Conservation (phyloP, 1,139 yeast genomes). For the Arxiozyma telluris region DNA sequence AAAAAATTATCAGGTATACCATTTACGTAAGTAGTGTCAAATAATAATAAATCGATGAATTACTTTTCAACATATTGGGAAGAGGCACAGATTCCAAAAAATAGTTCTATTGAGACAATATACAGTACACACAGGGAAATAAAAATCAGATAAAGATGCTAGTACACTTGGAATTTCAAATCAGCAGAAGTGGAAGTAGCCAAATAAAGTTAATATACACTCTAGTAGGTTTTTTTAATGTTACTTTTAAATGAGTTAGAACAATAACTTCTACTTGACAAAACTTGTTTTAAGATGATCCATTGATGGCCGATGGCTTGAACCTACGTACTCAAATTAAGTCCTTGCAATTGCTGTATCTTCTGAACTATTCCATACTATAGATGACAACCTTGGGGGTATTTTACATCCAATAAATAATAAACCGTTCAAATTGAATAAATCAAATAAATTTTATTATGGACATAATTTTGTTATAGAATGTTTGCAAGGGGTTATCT, state of each 20-base stretch:
- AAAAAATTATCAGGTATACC: neutral
- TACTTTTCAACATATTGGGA: constrained; percentile 11
- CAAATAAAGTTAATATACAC: neutral
- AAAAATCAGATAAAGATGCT: neutral
- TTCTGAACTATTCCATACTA: constrained; percentile 1
- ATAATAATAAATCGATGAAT: neutral
- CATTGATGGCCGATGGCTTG: constrained; percentile 15
- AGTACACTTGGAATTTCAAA: neutral
- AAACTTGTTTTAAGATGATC: neutral
- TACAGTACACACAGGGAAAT: constrained; percentile 2
- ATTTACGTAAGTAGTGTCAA: too few species aligned
- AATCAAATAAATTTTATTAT: neutral
- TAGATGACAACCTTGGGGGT: neutral
- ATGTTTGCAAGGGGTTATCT: too few species aligned
- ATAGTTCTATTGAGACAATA: constrained; percentile 10
- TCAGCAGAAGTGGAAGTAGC: neutral
- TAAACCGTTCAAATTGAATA: neutral
- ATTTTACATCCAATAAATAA: constrained; percentile 10
- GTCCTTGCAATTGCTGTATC: constrained; percentile 19
- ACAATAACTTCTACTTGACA: too few species aligned
- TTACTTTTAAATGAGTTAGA: neutral
- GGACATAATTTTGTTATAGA: too few species aligned
- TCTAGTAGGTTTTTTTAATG: neutral
- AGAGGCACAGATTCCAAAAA: constrained; percentile 11
- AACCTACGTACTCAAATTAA: constrained; percentile 10